A percentile compares a stretch with the other conserved stretches of the same genome.
Evolutionary conservation across 2,329 filamentous ascomycete species (phyloP).

Genomic region (Xylariomycetidae sp.): DNA sequence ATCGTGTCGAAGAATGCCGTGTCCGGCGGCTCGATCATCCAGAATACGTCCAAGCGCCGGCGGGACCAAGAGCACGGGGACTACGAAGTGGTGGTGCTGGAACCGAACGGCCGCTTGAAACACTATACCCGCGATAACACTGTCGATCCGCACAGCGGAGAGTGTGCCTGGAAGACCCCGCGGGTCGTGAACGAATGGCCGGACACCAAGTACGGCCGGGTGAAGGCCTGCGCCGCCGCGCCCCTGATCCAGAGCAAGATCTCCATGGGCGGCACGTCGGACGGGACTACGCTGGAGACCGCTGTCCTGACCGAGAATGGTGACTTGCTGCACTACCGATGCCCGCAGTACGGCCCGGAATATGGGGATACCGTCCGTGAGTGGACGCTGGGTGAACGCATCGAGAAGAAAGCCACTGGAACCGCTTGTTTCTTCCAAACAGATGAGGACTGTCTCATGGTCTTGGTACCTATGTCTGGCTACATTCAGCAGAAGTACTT

Average conservation of each 20-base stretch:
- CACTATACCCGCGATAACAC: constrained; percentile 12
- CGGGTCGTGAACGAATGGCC: too few relatives aligned
- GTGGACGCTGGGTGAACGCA: constrained; percentile 2
- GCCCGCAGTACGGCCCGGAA: not conserved
- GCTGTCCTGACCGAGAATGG: constrained; percentile 1
- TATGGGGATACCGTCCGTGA: not conserved
- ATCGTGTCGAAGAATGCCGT: constrained; percentile 2
- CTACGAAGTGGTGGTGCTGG: constrained; percentile 13
- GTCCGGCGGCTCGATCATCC: constrained; percentile 12
- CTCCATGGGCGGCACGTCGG: not conserved
- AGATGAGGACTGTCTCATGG: not conserved
- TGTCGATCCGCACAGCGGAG: not conserved
- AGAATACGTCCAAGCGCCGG: constrained; percentile 4
- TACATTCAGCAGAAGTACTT: constrained; percentile 4
- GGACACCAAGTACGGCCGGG: too few relatives aligned
- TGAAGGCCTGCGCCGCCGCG: constrained; percentile 7
- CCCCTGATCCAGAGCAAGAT: constrained; percentile 7
- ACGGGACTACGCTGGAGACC: constrained; percentile 6
- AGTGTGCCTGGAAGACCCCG: constrained; percentile 2
- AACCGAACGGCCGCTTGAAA: constrained; percentile 5
- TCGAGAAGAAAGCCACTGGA: constrained; percentile 2
- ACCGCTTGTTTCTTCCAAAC: constrained; percentile 7
- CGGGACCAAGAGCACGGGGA: constrained; percentile 7
- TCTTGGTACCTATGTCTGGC: constrained; percentile 1
- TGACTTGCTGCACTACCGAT: constrained; percentile 9